These are phyloP conservation scores for Bisporella sp. DNA, from an alignment of 2,329 filamentous ascomycete species.

Conservation along the genomic window DNA sequence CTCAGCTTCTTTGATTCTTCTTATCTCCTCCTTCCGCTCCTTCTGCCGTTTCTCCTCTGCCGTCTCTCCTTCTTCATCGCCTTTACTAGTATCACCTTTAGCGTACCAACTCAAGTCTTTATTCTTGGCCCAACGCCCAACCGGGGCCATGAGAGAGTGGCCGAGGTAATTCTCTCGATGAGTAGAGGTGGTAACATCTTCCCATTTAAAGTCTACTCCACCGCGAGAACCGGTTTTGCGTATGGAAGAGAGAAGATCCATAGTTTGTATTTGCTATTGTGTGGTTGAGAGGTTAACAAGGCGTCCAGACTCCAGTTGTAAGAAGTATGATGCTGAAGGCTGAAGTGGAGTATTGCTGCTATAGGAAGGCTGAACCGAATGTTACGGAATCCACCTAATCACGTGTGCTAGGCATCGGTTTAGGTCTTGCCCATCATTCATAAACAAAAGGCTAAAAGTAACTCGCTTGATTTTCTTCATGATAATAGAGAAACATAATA, in stretches of 20 bases:
- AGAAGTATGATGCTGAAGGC: too few relatives aligned
- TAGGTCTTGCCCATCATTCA: too few relatives aligned
- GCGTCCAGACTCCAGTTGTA: too few relatives aligned
- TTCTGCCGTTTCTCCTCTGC: constrained; percentile 50
- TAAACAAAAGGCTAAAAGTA: too few relatives aligned
- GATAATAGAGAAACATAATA: too few relatives aligned
- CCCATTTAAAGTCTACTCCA: constrained; percentile 94
- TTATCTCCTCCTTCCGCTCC: constrained; percentile 69
- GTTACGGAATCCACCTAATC: too few relatives aligned
- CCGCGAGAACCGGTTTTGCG: constrained; percentile 88
- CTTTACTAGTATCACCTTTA: constrained; percentile 45
- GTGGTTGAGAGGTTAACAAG: too few relatives aligned
- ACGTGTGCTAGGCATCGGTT: too few relatives aligned
- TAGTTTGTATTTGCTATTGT: constrained; percentile 29
- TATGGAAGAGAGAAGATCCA: constrained; percentile 92
- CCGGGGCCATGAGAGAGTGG: constrained; percentile 67
- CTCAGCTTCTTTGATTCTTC: constrained; percentile 81
- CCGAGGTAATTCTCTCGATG: constrained; percentile 84
- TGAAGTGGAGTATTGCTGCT: too few relatives aligned
- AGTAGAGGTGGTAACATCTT: constrained; percentile 80
- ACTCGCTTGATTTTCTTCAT: too few relatives aligned
- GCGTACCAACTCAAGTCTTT: constrained; percentile 58
- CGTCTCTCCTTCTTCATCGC: constrained; percentile 37
- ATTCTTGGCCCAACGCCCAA: constrained; percentile 67
- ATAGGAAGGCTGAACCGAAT: too few relatives aligned